phyloP scores from a whole-genome alignment of 768 basidiomycete species.

The Cantharellus anzutake region DNA sequence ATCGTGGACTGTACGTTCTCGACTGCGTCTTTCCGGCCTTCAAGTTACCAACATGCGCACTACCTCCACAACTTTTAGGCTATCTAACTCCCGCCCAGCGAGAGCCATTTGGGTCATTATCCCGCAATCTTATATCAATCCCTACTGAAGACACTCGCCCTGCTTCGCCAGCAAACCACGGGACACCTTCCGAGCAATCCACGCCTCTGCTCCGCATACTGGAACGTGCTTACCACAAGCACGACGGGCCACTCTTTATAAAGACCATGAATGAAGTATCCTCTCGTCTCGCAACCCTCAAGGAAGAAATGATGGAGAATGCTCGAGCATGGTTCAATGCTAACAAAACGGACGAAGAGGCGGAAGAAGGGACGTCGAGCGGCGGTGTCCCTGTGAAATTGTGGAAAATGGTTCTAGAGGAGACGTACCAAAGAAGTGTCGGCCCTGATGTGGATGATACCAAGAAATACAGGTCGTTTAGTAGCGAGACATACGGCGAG shows the following conservation, averaged over 20 bases:
- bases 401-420: slow-evolving; percentile 60
- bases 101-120: slow-evolving; percentile 45
- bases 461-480: slow-evolving; percentile 67
- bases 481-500: slow-evolving; percentile 69
- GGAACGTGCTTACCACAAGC: slow-evolving; percentile 47
- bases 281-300: slow-evolving; percentile 31
- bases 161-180: slow-evolving; percentile 17
- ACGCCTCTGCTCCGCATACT: slow-evolving; percentile 36
- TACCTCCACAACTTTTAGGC: slow-evolving; percentile 19
- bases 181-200: slow-evolving; percentile 7
- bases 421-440: slow-evolving; percentile 84
- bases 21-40: not conserved
- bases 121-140: slow-evolving; percentile 12
- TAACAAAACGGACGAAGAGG: not conserved
- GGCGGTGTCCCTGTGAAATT: slow-evolving; percentile 42
- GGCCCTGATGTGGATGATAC: slow-evolving; percentile 75
- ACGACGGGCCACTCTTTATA: slow-evolving; percentile 56
- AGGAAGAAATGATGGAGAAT: slow-evolving; percentile 9
- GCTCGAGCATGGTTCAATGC: not conserved
- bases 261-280: slow-evolving; percentile 44
- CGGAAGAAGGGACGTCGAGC: slow-evolving; percentile 7
- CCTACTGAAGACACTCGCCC: slow-evolving; percentile 17
- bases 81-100: slow-evolving; percentile 52
- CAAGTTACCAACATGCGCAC: not conserved
- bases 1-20: slow-evolving; percentile 41